phyloP scores from a whole-genome alignment of 768 basidiomycete species.

The Lentinula guzmanii region DNA sequence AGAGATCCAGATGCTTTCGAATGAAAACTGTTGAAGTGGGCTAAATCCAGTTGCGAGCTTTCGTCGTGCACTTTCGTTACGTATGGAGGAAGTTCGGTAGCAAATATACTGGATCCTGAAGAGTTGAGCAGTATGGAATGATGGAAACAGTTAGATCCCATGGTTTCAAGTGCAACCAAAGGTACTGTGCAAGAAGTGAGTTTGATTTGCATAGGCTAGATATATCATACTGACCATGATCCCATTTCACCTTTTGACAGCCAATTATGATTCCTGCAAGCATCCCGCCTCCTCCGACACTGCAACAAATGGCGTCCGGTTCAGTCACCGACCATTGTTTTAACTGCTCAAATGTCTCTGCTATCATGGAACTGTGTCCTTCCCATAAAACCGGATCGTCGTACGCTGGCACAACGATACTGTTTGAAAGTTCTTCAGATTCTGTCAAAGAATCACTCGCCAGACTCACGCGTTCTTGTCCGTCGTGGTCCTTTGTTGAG shows the following conservation, averaged over 20 bases:
- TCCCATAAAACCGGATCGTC: conserved; percentile 67
- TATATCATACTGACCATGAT: conserved; percentile 43
- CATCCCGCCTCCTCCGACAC: conserved; percentile 71
- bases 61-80: conserved; percentile 34
- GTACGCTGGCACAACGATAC: conserved; percentile 67
- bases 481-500: conserved; percentile 35
- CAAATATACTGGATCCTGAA: conserved; percentile 24
- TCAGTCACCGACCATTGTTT: conserved; percentile 19
- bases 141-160: conserved; percentile 71
- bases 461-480: conserved; percentile 49
- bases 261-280: conserved; percentile 66
- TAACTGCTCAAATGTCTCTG: conserved; percentile 55
- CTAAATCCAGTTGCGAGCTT: conserved; percentile 43
- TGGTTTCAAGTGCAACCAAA: conserved; percentile 62
- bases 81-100: conserved; percentile 31
- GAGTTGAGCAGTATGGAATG: conserved; percentile 59
- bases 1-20: conserved; percentile 66
- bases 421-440: conserved; percentile 17
- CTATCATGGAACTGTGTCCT: conserved; percentile 71
- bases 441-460: background rate
- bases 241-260: conserved; percentile 61
- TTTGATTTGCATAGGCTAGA: background rate
- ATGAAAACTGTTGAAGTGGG: conserved; percentile 49
- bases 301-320: conserved; percentile 73
- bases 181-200: conserved; percentile 39